Conservation (phyloP, 805 yeast species). For the Metschnikowia orientalis region DNA sequence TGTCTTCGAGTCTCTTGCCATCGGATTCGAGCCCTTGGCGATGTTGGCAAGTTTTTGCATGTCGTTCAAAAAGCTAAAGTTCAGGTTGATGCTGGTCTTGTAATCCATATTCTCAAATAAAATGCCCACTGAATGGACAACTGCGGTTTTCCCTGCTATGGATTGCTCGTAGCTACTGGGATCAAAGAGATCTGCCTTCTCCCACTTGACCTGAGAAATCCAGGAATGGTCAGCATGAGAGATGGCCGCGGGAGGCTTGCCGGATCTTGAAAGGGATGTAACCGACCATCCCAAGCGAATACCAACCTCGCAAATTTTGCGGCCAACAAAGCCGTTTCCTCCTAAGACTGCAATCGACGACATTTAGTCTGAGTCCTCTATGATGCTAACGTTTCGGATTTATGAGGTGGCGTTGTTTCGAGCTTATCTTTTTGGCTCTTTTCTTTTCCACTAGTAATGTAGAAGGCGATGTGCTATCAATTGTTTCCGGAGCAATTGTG, state of each 20-base stretch:
- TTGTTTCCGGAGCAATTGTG: too few species aligned
- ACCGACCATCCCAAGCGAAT: slow-evolving; percentile 60
- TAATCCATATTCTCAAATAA: slow-evolving; percentile 66
- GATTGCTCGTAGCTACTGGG: slow-evolving; percentile 52
- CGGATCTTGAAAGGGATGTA: slow-evolving; percentile 64
- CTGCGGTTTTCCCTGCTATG: slow-evolving; percentile 51
- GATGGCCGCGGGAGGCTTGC: slow-evolving; percentile 41
- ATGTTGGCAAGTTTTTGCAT: slow-evolving; percentile 25
- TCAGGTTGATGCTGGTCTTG: slow-evolving; percentile 48
- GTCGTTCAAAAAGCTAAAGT: slow-evolving; percentile 33
- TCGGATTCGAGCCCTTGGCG: slow-evolving; percentile 59
- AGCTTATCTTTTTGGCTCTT: too few species aligned
- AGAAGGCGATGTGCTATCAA: too few species aligned
- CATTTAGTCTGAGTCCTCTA: slow-evolving; percentile 9
- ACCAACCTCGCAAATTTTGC: slow-evolving; percentile 63
- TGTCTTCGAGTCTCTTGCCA: slow-evolving; percentile 41
- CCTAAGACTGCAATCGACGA: slow-evolving; percentile 66
- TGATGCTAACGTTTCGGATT: too few species aligned
- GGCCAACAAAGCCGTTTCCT: slow-evolving; percentile 81
- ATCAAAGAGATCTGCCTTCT: slow-evolving; percentile 61
- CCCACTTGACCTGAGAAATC: slow-evolving; percentile 62
- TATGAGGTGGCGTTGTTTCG: too few species aligned
- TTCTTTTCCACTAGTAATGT: too few species aligned
- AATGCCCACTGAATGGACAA: slow-evolving; percentile 81
- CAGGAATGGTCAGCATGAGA: slow-evolving; percentile 29